Percentiles rank a stretch among this genome's conserved stretches.
Conservation (phyloP, 2,329 filamentous ascomycete species). For the Pyricularia grisea region DNA sequence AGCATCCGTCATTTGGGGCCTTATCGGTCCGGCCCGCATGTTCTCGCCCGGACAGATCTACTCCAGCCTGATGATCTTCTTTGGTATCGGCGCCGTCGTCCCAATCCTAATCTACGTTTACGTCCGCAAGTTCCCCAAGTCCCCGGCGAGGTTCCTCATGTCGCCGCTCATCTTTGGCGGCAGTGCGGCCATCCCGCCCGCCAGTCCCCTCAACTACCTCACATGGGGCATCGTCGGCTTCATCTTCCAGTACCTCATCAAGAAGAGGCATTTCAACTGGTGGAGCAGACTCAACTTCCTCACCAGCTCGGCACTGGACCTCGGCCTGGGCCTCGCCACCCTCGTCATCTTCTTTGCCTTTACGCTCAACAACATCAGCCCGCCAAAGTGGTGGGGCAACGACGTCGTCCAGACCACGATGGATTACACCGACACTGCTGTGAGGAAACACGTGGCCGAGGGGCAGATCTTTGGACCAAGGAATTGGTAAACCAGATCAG, state of each 20-base stretch:
- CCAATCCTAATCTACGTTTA: conserved; percentile 43
- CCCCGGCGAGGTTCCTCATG: conserved; percentile 43
- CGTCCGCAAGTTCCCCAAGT: conserved; percentile 40
- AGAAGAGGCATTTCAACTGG: conserved; percentile 55
- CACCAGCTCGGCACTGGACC: conserved; percentile 59
- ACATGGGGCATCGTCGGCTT: conserved; percentile 65
- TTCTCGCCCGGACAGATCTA: conserved; percentile 56
- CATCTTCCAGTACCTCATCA: conserved; percentile 60
- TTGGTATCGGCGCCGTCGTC: conserved; percentile 42
- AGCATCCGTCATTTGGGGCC: conserved; percentile 60
- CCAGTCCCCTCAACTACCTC: conserved; percentile 65
- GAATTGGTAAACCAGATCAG: conserved; percentile 30
- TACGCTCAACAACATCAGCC: conserved; percentile 49
- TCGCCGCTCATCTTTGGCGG: conserved; percentile 55
- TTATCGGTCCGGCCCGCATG: conserved; percentile 53
- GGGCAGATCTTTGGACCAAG: conserved; percentile 55
- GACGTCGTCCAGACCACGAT: conserved; percentile 47
- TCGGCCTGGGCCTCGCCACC: conserved; percentile 57
- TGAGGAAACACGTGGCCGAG: conserved; percentile 40
- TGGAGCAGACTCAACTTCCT: conserved; percentile 69
- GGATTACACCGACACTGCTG: conserved; percentile 49
- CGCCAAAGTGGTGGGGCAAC: conserved; percentile 65
- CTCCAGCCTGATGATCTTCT: conserved; percentile 50
- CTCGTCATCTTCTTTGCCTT: conserved; percentile 64
- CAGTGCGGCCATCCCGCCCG: conserved; percentile 48